Evolutionary conservation across 2,329 filamentous ascomycete genomes (phyloP), one percentile per base, ranked within the genome.

Genomic region (Fusarium sp.): DNA sequence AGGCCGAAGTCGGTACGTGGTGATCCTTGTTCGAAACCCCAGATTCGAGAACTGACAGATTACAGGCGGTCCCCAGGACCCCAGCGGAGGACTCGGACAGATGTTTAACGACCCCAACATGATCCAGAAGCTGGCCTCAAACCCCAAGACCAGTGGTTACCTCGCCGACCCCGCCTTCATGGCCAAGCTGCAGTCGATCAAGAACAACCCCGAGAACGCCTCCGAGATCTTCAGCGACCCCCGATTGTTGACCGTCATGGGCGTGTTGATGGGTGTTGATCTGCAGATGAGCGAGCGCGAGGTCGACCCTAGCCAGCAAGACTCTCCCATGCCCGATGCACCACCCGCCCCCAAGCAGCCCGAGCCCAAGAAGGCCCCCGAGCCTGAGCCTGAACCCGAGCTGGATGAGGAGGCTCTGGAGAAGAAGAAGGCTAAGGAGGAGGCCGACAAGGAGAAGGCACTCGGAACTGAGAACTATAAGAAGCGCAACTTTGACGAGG

Each of bases 71-170:
- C 70, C 72, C 31, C 83, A 83, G 61, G 87, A 94, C 75, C 90
- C 91, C 7, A 85, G 84, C 36, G 92, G 87, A 58, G 93, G 93
- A 49, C 84, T 99, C n/a, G 92, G 92, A 73, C 88, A 89, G 78
- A 94, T 99, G 87, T 98, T 99, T 86, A 95, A 89, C 79, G 96
- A 99, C 79, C 96, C 96, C 16, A 89, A 93, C 76, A 83, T 99
- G 72, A 85, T 96, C 69, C 87, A 93, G 79, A 99, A 99, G 85
- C 90, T 99, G 63, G 93, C 94, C 69, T 87, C 83, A 74, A 98
- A 98, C 84, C 96, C 96, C 68, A 98, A 98, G 89, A 99, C 96
- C 10, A 90, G 91, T 70, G 79, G 85, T 11, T 88, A 91, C 75
- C 89, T 99, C 31, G 90, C 89, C 63, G 96, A 99, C 77, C 86